Conservation (phyloP, 345 rosid species). For the Acer campestre region DNA sequence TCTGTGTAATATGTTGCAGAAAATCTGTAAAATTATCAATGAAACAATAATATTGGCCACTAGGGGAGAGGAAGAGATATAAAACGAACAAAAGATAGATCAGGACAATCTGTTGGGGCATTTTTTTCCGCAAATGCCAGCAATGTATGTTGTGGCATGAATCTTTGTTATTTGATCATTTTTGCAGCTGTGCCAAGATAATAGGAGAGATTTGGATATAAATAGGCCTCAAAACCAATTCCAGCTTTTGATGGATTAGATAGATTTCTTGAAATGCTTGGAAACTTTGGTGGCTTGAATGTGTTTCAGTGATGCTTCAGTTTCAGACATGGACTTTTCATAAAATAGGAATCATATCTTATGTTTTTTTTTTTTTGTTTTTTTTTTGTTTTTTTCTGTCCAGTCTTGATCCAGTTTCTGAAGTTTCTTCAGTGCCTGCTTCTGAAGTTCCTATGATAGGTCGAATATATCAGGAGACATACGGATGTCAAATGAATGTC, state of each 20-base stretch:
- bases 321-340: not conserved
- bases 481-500: constrained; percentile 96
- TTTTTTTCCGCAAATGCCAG: not conserved
- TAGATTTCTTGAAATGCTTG: not conserved
- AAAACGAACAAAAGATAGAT: too few relatives aligned
- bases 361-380: constrained; percentile 8
- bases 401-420: constrained; percentile 43
- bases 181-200: not conserved
- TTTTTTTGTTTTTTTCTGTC: constrained; percentile 21
- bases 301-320: not conserved
- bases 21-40: not conserved
- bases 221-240: not conserved
- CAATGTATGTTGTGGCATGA: not conserved
- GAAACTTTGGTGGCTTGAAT: not conserved
- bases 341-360: not conserved
- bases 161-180: not conserved
- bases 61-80: not conserved
- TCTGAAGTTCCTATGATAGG: constrained; percentile 50
- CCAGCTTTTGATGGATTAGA: not conserved
- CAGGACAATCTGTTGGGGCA: not conserved
- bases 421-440: constrained; percentile 29
- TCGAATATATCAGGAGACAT: constrained; percentile 88
- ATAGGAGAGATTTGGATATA: not conserved
- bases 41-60: not conserved
- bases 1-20: not conserved